A percentile compares a stretch with the other conserved stretches of the same genome.
These are phyloP conservation scores for Actinomortierella ambigua DNA, from an alignment of 371 early-diverging fungal genomes.

Conservation along the genomic window DNA sequence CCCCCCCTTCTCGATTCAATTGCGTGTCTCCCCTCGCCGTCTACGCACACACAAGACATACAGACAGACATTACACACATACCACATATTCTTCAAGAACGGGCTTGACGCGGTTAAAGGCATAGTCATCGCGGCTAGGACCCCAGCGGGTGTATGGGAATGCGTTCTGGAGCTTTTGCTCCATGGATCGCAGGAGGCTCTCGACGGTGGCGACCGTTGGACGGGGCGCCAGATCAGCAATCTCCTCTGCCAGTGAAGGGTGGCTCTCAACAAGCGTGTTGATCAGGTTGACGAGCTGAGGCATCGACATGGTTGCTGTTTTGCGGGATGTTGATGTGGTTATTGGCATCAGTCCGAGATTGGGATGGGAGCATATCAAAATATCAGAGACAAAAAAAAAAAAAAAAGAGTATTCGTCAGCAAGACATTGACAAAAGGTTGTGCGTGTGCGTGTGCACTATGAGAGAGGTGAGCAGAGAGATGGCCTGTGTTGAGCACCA, in stretches of 20 bases:
- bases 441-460: no score
- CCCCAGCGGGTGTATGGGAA: slow-evolving; percentile 89
- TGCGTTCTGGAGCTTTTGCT: slow-evolving; percentile 72
- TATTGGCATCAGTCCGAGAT: no score
- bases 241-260: slow-evolving; percentile 71
- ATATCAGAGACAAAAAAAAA: no score
- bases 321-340: no score
- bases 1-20: background rate
- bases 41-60: background rate
- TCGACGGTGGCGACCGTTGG: slow-evolving; percentile 86
- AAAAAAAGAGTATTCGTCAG: no score
- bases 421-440: no score
- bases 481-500: no score
- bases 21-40: background rate
- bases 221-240: slow-evolving; percentile 80
- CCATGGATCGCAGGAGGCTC: slow-evolving; percentile 66
- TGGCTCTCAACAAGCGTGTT: slow-evolving; percentile 71
- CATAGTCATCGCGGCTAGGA: slow-evolving; percentile 83
- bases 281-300: slow-evolving; percentile 74
- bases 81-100: slow-evolving; percentile 73
- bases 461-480: no score
- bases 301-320: slow-evolving; percentile 26
- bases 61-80: slow-evolving; percentile 19
- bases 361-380: no score
- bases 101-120: slow-evolving; percentile 86